Base-by-base conservation (phyloP, 148 eudicot species). In the Rhododendron molle region DNA sequence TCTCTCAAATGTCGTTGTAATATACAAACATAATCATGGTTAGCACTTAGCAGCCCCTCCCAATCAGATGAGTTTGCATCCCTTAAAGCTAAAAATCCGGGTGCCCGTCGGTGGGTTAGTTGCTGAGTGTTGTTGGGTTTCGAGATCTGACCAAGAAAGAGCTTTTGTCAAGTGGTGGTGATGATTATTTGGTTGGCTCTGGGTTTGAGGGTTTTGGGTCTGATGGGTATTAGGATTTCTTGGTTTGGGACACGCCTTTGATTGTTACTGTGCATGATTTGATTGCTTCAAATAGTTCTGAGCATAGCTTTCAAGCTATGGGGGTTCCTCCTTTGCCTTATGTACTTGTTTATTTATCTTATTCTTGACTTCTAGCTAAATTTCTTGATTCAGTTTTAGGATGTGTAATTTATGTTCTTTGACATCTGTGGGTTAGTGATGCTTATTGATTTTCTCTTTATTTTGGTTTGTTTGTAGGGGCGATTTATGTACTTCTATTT, bases 291-390 rank as follows among this genome's bases (percentile, higher is more conserved):
- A 87, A 82, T 87, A 73, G 77, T 32, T 44, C 79, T 71, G 88
- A 81, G 6, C 88, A 86, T 74, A 83, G 52, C 60, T 92, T 89
- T 83, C 90, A 85, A 81, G 94, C 93, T 65, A 87, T 88, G 83
- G 93, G 92, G 21, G 93, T 92, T 36, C 93, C 94, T 84, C 93
- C 91, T 73, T 81, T 89, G 49, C 94, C 94, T 78, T 89, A 92
- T 93, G 94, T 91, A 38, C 20, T 38, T 16, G 16, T 34, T 34
- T 7, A 14, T 38, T 20, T 38, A 40, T 40, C 44, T 40, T 40
- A 40, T 40, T 40, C 44, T 40, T 40, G 44, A 0, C 7, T 40
- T 40, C 44, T 40, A 0, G 44, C 44, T 40, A 40, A 40, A 40
- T 40, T 40, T 40, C 44, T 40, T 40, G 8, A 69, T 28, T 69